Percentiles rank a stretch among this genome's conserved stretches.
Conservation (phyloP, 2,329 filamentous ascomycete genomes). For the Trichoderma asperellum region DNA sequence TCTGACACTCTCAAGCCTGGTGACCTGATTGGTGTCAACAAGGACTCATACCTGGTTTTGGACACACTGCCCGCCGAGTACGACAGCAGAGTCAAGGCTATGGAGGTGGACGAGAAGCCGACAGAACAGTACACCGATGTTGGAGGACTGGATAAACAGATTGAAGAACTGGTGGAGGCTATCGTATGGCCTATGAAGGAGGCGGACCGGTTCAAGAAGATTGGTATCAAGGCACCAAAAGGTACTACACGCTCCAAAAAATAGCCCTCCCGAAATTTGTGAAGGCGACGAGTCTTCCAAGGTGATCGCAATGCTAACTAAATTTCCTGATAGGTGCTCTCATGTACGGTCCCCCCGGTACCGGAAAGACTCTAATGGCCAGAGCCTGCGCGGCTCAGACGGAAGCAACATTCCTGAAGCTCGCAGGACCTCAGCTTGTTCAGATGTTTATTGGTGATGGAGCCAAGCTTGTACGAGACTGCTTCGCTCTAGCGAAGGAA, state of each 20-base stretch:
- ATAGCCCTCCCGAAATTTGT: background rate
- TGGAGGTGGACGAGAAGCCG: constrained; percentile 99
- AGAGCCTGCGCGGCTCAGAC: constrained; percentile 97
- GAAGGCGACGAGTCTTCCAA: background rate
- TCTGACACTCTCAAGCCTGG: constrained; percentile 93
- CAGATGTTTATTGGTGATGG: constrained; percentile 99
- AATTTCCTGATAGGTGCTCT: constrained; percentile 79
- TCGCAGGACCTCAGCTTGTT: constrained; percentile 94
- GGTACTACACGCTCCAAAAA: constrained; percentile 59
- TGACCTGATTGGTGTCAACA: constrained; percentile 97
- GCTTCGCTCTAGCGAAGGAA: constrained; percentile 96
- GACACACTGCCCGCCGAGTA: constrained; percentile 98
- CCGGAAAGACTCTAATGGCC: constrained; percentile 88
- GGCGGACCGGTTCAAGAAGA: constrained; percentile 98
- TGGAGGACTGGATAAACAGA: constrained; percentile 96
- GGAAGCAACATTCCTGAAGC: constrained; percentile 97
- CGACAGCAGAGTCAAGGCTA: constrained; percentile 97
- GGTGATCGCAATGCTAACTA: background rate
- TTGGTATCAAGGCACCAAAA: constrained; percentile 98
- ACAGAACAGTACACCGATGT: constrained; percentile 99
- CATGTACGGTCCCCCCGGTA: constrained; percentile 95
- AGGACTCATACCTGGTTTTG: constrained; percentile 96
- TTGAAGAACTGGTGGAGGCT: constrained; percentile 96
- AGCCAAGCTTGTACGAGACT: constrained; percentile 95
- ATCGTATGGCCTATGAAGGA: constrained; percentile 99